Percentiles rank a stretch among this genome's conserved stretches.
Conservation (phyloP, 2,329 filamentous ascomycete species). For the Chalara sp. region DNA sequence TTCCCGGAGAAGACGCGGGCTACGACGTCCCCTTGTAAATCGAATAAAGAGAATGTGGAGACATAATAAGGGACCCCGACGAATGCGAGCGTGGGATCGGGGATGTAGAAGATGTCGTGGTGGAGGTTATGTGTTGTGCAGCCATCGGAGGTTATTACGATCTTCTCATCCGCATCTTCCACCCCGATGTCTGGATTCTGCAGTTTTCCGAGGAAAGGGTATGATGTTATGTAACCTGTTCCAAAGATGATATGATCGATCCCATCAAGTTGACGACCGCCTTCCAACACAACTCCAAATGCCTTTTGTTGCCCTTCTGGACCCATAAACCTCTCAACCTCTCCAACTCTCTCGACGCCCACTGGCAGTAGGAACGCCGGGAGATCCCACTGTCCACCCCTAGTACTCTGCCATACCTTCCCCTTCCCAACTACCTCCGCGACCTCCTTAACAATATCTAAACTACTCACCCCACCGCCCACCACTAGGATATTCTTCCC, state of each 20-base stretch:
- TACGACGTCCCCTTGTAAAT: slow-evolving; percentile 39
- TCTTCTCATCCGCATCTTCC: slow-evolving; percentile 39
- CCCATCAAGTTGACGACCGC: slow-evolving; percentile 42
- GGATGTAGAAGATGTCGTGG: slow-evolving; percentile 44
- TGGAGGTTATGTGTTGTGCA: slow-evolving; percentile 37
- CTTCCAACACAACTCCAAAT: slow-evolving; percentile 41
- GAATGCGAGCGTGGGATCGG: slow-evolving; percentile 36
- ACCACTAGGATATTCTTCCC: slow-evolving; percentile 49
- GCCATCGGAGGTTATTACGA: slow-evolving; percentile 43
- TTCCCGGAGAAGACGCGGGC: slow-evolving; percentile 33
- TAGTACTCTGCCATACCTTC: too few relatives aligned
- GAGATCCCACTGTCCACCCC: too few relatives aligned
- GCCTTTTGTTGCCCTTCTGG: slow-evolving; percentile 23
- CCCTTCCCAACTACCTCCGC: slow-evolving; percentile 10
- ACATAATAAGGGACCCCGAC: slow-evolving; percentile 38
- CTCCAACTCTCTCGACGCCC: slow-evolving; percentile 4
- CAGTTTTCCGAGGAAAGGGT: slow-evolving; percentile 52
- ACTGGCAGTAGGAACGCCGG: slow-evolving; percentile 1
- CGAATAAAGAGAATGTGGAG: slow-evolving; percentile 40
- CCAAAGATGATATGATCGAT: slow-evolving; percentile 57
- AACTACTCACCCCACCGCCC: slow-evolving; percentile 46
- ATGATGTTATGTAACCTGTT: slow-evolving; percentile 61
- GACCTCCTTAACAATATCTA: slow-evolving; percentile 16
- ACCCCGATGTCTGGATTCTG: slow-evolving; percentile 31
- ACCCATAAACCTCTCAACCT: not conserved